Percentiles rank a stretch among this genome's conserved stretches.
phyloP scores from a whole-genome alignment of 192 early-diverging fungal species.

The Dissophora ornata region DNA sequence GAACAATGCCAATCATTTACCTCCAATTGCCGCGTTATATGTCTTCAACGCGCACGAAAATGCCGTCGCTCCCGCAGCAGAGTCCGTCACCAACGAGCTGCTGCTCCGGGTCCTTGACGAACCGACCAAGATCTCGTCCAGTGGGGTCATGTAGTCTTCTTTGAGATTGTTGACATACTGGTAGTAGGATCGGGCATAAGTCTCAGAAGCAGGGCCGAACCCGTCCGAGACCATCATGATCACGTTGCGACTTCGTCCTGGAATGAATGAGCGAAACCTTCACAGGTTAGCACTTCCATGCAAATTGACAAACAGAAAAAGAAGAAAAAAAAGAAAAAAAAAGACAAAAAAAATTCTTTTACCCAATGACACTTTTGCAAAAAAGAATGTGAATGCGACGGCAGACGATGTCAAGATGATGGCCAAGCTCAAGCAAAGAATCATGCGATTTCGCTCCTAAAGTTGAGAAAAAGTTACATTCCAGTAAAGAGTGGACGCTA shows the following conservation, averaged over 20 bases:
- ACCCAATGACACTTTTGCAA: conserved; percentile 33
- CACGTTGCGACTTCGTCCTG: conserved; percentile 68
- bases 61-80: conserved; percentile 97
- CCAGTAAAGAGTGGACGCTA: too few relatives aligned
- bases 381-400: conserved; percentile 26
- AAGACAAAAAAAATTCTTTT: background rate
- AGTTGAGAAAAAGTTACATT: too few relatives aligned
- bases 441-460: conserved; percentile 36
- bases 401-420: conserved; percentile 39
- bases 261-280: background rate
- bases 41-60: conserved; percentile 92
- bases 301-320: background rate
- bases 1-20: conserved; percentile 42
- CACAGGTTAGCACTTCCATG: background rate
- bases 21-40: conserved; percentile 94
- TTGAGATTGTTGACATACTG: conserved; percentile 65
- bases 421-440: conserved; percentile 26
- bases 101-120: conserved; percentile 89
- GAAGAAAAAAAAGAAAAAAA: too few relatives aligned
- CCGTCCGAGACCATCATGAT: conserved; percentile 97
- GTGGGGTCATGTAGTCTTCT: conserved; percentile 51
- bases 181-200: conserved; percentile 85
- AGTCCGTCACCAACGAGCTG: conserved; percentile 89
- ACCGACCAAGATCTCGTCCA: conserved; percentile 86
- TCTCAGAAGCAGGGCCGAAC: conserved; percentile 94